Evolutionary conservation across 2,329 filamentous ascomycete species (phyloP).

Genomic region (Rhinocladiella mackenziei): DNA sequence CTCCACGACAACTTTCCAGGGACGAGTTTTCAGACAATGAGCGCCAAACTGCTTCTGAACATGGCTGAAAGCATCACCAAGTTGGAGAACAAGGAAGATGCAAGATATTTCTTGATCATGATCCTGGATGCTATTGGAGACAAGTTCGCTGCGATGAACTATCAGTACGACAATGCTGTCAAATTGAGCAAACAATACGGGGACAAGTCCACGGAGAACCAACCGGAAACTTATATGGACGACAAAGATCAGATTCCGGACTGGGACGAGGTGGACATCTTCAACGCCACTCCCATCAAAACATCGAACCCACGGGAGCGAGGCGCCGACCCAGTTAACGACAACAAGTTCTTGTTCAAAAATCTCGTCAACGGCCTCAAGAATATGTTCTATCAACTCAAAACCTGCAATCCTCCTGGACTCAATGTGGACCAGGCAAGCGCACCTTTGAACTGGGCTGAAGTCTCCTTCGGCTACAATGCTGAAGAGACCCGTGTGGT

Average conservation of each 20-base stretch:
- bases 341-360: conserved; percentile 98
- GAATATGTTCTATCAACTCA: conserved; percentile 92
- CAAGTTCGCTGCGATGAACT: conserved; percentile 97
- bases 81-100: conserved; percentile 87
- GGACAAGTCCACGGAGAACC: conserved; percentile 60
- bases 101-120: conserved; percentile 91
- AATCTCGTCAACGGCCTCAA: conserved; percentile 94
- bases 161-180: conserved; percentile 89
- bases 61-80: conserved; percentile 98
- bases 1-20: conserved; percentile 93
- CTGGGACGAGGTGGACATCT: conserved; percentile 98
- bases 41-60: conserved; percentile 90
- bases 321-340: conserved; percentile 81
- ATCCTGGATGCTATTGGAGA: conserved; percentile 97
- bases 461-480: conserved; percentile 93
- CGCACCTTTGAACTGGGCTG: conserved; percentile 85
- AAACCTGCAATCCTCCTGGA: conserved; percentile 73
- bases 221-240: conserved; percentile 75
- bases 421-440: conserved; percentile 69
- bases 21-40: conserved; percentile 99
- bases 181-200: conserved; percentile 79
- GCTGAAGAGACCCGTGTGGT: conserved; percentile 96
- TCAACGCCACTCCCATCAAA: conserved; percentile 92
- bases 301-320: conserved; percentile 86
- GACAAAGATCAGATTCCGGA: conserved; percentile 77